Base-by-base conservation (phyloP, 495 filamentous ascomycete genomes). In the Physcia stellaris region DNA sequence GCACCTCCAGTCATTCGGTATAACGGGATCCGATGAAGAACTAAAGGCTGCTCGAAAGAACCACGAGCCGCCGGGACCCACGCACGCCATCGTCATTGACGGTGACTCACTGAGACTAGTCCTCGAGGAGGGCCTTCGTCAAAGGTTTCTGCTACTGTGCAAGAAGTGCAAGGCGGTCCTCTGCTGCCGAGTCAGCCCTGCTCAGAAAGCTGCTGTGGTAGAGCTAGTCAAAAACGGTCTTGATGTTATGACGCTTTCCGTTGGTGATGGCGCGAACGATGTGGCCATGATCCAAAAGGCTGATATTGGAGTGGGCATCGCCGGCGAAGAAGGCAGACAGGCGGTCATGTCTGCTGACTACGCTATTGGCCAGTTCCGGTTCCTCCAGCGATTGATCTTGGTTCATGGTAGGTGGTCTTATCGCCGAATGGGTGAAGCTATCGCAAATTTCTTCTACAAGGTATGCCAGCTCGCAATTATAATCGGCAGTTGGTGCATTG, bases 221-320 rank as follows among this genome's bases (percentile, higher is more conserved):
- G 68, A 77, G 42, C 83, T 99, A 82, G 86, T 99, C 34, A 94
- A 94, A 61, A 70, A 71, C 40, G 87, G 92, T 21, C 67, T 99
- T 26, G 84, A 95, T 57, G 87, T 96, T 57, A 93, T 99, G 79
- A 94, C 90, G 5, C 71, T 99, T 30, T 86, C 88, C 1, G 81
- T 99, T 37, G 92, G 92, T 42, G 92, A 99, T 60, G 92, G 90
- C 54, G 92, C 92, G 42, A 99, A 96, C 60, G 92, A 99, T 60
- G 92, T 96, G 44, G 92, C 92, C 26, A 99, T 99, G 92, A 99
- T 99, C 54, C 92, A 99, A 60, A 87, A 96, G 59, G 92, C 92
- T 4, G 86, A 99, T 60, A 85, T 96, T 15, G 92, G 92, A 57
- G 88, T 99, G 39, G 92, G 92, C 57, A 95, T 99, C 58, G 88